phyloP scores from a whole-genome alignment of 768 basidiomycete species.

The Leccinum fibrillosum region DNA sequence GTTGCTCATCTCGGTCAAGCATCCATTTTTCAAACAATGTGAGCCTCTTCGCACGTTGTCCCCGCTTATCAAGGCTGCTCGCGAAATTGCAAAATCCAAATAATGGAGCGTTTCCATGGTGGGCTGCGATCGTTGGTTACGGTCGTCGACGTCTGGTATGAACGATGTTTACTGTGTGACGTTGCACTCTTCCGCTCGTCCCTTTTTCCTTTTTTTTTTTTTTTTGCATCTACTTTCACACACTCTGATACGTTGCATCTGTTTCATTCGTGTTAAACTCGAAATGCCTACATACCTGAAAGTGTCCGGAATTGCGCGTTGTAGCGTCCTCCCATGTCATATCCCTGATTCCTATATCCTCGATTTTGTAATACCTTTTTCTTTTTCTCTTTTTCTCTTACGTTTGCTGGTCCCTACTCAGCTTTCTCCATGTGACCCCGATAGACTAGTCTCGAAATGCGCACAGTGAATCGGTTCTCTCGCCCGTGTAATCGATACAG shows the following conservation, averaged over 20 bases:
- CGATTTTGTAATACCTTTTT: conserved; percentile 29
- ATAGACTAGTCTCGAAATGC: conserved; percentile 25
- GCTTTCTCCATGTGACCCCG: conserved; percentile 12
- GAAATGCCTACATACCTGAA: conserved; percentile 16
- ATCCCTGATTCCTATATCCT: conserved; percentile 24
- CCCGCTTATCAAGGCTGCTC: conserved; percentile 89
- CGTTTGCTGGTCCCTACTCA: conserved; percentile 15
- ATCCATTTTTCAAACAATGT: conserved; percentile 83
- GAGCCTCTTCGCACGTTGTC: conserved; percentile 85
- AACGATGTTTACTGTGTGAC: conserved; percentile 13
- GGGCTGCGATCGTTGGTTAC: neutral
- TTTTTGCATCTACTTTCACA: conserved; percentile 20
- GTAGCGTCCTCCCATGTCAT: conserved; percentile 10
- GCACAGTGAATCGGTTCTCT: conserved; percentile 8
- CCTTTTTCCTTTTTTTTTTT: conserved; percentile 1
- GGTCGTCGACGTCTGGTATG: neutral
- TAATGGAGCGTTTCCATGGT: conserved; percentile 3
- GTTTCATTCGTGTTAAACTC: conserved; percentile 8
- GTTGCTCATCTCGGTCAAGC: conserved; percentile 40
- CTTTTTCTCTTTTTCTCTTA: neutral
- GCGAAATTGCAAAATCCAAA: conserved; percentile 75
- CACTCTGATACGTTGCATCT: conserved; percentile 18
- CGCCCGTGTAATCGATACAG: conserved; percentile 8
- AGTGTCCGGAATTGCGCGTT: conserved; percentile 14
- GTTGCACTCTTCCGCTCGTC: neutral